These are phyloP conservation scores for Scytalidium sp. DNA, from an alignment of 2,329 filamentous ascomycete genomes.

Conservation along the genomic window DNA sequence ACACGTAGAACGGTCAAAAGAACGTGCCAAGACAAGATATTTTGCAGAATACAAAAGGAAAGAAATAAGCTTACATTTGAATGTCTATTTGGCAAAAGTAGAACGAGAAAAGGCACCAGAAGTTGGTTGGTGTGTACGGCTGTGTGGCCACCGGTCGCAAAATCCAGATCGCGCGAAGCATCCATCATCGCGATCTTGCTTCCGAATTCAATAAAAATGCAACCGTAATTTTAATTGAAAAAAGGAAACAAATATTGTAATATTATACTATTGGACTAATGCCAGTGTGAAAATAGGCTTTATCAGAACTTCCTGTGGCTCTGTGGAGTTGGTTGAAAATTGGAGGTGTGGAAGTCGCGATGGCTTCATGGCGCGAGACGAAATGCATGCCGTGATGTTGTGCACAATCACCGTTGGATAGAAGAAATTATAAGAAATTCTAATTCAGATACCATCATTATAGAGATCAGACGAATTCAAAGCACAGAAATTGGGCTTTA, in stretches of 20 bases:
- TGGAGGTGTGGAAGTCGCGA: conserved; percentile 14
- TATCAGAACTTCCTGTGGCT: conserved; percentile 10
- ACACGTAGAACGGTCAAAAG: too few relatives aligned
- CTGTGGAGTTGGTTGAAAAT: conserved; percentile 4
- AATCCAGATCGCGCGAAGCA: too few relatives aligned
- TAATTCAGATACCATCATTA: not conserved
- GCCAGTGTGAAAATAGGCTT: conserved; percentile 4
- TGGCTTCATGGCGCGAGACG: conserved; percentile 17
- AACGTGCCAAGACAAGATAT: too few relatives aligned
- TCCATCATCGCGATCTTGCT: too few relatives aligned
- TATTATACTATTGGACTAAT: too few relatives aligned
- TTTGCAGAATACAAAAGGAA: too few relatives aligned
- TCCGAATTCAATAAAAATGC: too few relatives aligned
- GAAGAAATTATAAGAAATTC: not conserved
- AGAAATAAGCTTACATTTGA: too few relatives aligned
- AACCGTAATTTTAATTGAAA: not conserved
- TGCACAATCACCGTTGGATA: not conserved
- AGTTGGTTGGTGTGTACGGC: too few relatives aligned
- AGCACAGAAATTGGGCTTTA: not conserved
- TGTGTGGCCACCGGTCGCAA: too few relatives aligned
- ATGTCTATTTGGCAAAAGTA: too few relatives aligned
- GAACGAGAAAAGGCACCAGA: too few relatives aligned
- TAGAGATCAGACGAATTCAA: not conserved
- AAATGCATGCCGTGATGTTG: not conserved
- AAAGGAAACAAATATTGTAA: not conserved